Evolutionary conservation across 257 asterid species (phyloP), one percentile per base, ranked within the genome.

Genomic region (Coffea eugenioides): DNA sequence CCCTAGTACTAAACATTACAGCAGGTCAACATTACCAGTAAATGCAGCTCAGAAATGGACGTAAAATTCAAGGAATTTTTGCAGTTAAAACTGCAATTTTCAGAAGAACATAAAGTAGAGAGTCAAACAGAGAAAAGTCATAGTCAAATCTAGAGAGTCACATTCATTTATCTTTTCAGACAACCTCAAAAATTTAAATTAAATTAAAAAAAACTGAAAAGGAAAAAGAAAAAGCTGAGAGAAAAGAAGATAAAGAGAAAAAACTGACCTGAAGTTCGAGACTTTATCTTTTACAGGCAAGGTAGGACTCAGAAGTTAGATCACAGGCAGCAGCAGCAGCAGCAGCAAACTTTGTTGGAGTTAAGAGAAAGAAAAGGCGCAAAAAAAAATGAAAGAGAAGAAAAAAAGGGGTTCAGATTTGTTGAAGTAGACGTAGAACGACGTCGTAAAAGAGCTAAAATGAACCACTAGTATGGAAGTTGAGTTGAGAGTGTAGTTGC

Each of bases 71-170:
- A 61, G 71, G 12, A 39, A 5, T 64, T 9, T 46, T 77, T 77
- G 41, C 4, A 3, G 14, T 51, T 13, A 10, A 13, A 15, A 51
- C 14, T 51, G 14, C 5, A 12, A 36, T 67, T 57, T 18, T 8
- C 23, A n/a, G 64, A 27, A 72, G 45, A 49, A 66, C 9, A 41
- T 41, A 25, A 77, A 65, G 65, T 31, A 31, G 41, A 62, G 27
- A 59, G 51, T 69, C 77, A 59, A 82, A 57, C 77, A 13, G 45
- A 72, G 61, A 65, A 57, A 56, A 69, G 65, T 77, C 80, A 77
- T 80, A 69, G 86, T 83, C 89, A 91, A 88, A 80, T 73, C 87
- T 76, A 73, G 84, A 84, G 92, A 86, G 87, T 87, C 88, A 80
- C 79, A 79, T 77, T 83, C 77, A 56, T 56, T 48, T 11, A 31